Evolutionary conservation across 225 moss, liverwort and hornwort species (phyloP), one percentile per base, ranked within the genome.

Genomic region (Sphagnum contortum): DNA sequence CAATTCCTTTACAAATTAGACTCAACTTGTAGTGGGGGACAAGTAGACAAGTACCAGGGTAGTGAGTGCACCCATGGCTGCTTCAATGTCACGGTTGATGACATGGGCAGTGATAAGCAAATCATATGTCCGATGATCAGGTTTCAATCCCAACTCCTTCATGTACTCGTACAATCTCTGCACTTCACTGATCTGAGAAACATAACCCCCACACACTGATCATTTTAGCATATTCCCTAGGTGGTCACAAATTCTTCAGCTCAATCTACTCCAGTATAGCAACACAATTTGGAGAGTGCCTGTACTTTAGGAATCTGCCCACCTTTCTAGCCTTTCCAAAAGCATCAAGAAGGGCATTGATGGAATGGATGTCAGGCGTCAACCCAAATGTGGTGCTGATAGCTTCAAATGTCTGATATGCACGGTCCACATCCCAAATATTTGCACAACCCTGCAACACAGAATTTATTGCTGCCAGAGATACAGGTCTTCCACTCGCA

Each of bases 371-470:
- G 73, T 91, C 80, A 63, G 91, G 87, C 72, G 77, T 77, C 65
- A 89, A 67, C 60, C 76, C 83, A 74, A 94, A 94, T 53, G 83
- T 84, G 57, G 78, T 82, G 63, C 87, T 89, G 63, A 94, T 86
- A 47, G 89, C 78, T 73, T 94, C 87, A 71, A 94, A 94, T 48
- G 94, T 94, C 76, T 91, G 91, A 68, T 94, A 94, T 63, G 94
- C 89, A 57, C 94, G 89, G 69, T 77, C 86, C 64, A 70, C 89
- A 77, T 94, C 94, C 94, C 94, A 94, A 53, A 81, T 72, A 64
- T 86, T 89, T 56, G 94, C 77, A 69, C 94, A 91, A 47, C 87
- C 94, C 69, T 87, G 73, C 62, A 94, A 73, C 61, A 94, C 77
- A 66, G 91, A 91, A 69, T 94, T 94, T 58, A 94, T 73, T n/a